Conservation (phyloP, 345 rosid species). For the Pseudoturritis turrita region DNA sequence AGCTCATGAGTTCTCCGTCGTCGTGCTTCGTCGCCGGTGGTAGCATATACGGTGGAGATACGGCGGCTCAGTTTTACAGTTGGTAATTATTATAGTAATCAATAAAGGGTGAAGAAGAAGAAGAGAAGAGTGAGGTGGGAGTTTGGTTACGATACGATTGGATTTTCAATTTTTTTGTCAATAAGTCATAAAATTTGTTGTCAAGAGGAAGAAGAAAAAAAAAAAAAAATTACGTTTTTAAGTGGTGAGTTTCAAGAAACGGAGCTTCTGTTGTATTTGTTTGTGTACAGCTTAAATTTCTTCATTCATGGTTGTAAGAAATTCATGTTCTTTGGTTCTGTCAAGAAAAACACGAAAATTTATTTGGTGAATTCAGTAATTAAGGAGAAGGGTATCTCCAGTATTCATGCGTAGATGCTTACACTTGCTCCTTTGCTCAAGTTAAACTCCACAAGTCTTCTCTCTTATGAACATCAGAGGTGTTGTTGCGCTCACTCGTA, state of each 20-base stretch:
- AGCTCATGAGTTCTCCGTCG: slow-evolving; percentile 36
- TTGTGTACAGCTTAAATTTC: slow-evolving; percentile 32
- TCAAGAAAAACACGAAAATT: not conserved
- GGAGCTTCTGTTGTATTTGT: slow-evolving; percentile 9
- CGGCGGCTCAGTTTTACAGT: slow-evolving; percentile 7
- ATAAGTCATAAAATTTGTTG: slow-evolving; percentile 29
- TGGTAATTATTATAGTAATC: slow-evolving; percentile 10
- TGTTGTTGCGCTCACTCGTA: not conserved
- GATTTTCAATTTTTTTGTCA: slow-evolving; percentile 30
- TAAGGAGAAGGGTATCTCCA: not conserved
- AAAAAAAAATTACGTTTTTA: not conserved
- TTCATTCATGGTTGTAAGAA: slow-evolving; percentile 34
- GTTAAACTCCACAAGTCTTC: not conserved
- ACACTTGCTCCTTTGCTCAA: too few relatives aligned
- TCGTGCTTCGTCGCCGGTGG: not conserved
- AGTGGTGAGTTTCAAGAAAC: slow-evolving; percentile 21
- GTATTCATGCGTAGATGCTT: too few relatives aligned
- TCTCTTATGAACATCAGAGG: not conserved
- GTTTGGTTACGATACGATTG: slow-evolving; percentile 29
- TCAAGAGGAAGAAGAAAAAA: not conserved
- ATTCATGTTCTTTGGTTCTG: slow-evolving; percentile 16
- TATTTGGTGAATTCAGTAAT: not conserved
- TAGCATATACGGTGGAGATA: slow-evolving; percentile 7
- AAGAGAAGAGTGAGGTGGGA: slow-evolving; percentile 8
- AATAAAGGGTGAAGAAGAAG: slow-evolving; percentile 5